These are phyloP conservation scores for Globisporangium radiosum DNA, from an alignment of 352 stramenopile genomes.

Conservation along the genomic window DNA sequence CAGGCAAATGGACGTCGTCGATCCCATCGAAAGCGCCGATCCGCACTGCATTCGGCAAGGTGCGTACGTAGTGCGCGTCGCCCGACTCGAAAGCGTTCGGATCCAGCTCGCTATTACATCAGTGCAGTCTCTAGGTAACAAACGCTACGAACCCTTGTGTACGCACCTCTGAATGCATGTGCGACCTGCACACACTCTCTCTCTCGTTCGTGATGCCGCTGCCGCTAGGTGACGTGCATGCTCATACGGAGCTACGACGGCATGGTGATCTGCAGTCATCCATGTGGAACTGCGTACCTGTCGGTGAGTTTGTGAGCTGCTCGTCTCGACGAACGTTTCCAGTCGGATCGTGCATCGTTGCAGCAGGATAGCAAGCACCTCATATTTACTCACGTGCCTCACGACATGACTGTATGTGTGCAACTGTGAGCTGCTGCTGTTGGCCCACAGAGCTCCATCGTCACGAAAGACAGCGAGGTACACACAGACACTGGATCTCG, in stretches of 20 bases:
- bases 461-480: slow-evolving; percentile 32
- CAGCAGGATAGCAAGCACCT: too few relatives aligned
- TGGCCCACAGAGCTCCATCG: slow-evolving; percentile 23
- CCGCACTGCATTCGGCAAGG: slow-evolving; percentile 43
- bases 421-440: not conserved
- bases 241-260: slow-evolving; percentile 41
- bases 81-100: not conserved
- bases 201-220: not conserved
- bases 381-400: not conserved
- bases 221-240: slow-evolving; percentile 31
- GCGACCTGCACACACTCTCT: not conserved
- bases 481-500: not conserved
- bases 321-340: too few relatives aligned
- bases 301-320: slow-evolving; percentile 19
- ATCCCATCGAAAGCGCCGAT: slow-evolving; percentile 36
- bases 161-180: too few relatives aligned
- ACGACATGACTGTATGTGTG: not conserved
- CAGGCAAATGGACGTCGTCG: slow-evolving; percentile 30
- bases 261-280: slow-evolving; percentile 44
- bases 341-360: too few relatives aligned
- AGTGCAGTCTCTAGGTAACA: too few relatives aligned
- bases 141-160: not conserved
- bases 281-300: slow-evolving; percentile 33
- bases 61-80: slow-evolving; percentile 7
- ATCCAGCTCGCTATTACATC: too few relatives aligned